Conservation (phyloP, 202 grass and related monocot species). For the Eragrostis tef region DNA sequence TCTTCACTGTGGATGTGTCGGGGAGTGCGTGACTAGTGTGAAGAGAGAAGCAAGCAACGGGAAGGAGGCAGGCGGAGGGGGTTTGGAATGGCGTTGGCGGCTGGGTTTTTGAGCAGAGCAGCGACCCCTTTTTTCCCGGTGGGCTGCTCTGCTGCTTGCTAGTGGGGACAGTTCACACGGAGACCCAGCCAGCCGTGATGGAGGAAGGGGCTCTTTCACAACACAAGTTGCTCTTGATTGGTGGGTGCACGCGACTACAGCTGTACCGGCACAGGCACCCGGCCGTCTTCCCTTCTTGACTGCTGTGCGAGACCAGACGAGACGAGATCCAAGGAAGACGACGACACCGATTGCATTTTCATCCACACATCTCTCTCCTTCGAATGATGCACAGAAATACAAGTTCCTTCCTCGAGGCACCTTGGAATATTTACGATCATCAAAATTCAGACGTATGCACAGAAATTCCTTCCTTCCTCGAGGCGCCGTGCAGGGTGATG, state of each 20-base stretch:
- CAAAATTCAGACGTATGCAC: too few relatives aligned
- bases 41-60: not conserved
- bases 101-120: not conserved
- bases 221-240: not conserved
- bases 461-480: too few relatives aligned
- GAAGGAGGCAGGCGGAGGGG: not conserved
- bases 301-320: not conserved
- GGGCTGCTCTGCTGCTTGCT: not conserved
- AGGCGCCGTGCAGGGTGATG: too few relatives aligned
- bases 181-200: too few relatives aligned
- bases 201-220: too few relatives aligned
- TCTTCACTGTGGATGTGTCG: too few relatives aligned
- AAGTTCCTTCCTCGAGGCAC: too few relatives aligned
- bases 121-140: not conserved
- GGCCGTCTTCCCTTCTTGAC: not conserved
- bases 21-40: slow-evolving; percentile 1
- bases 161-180: too few relatives aligned
- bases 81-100: not conserved
- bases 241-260: not conserved
- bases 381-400: too few relatives aligned
- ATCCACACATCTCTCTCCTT: too few relatives aligned
- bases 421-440: too few relatives aligned
- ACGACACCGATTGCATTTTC: not conserved
- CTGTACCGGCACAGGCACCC: not conserved
- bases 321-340: slow-evolving; percentile 2